Evolutionary conservation across 2,329 filamentous ascomycete genomes (phyloP).

Genomic region (Fusarium sp.): DNA sequence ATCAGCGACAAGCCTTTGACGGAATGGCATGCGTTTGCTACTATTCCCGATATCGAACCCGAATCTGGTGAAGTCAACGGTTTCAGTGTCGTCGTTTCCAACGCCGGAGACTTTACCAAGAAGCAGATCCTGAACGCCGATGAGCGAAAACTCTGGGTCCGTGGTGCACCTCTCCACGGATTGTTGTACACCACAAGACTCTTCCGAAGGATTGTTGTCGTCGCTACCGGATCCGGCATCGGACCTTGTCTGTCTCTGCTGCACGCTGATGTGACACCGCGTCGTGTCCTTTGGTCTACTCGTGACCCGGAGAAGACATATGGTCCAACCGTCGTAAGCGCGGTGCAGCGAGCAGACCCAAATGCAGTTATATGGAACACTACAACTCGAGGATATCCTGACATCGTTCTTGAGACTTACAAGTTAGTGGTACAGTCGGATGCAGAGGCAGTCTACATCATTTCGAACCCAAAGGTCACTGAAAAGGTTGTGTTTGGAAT

Average conservation of each 20-base stretch:
- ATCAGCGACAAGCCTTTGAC: constrained; percentile 27
- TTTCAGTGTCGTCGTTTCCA: constrained; percentile 22
- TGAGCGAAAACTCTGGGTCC: constrained; percentile 17
- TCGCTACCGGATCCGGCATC: constrained; percentile 16
- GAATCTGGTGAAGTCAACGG: constrained; percentile 21
- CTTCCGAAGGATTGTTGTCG: constrained; percentile 12
- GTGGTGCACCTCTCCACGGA: constrained; percentile 18
- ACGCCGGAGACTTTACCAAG: constrained; percentile 19
- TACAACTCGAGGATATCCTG: constrained; percentile 15
- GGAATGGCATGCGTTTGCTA: constrained; percentile 24
- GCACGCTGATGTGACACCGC: constrained; percentile 12
- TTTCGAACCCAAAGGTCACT: constrained; percentile 21
- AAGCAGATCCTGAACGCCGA: constrained; percentile 21
- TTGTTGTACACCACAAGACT: constrained; percentile 16
- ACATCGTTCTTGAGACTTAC: constrained; percentile 22
- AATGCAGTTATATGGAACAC: constrained; percentile 25
- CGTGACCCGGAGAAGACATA: constrained; percentile 24
- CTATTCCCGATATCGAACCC: constrained; percentile 17
- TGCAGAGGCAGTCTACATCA: constrained; percentile 22
- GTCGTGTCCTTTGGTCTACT: constrained; percentile 18
- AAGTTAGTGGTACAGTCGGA: constrained; percentile 21
- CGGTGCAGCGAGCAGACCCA: constrained; percentile 17
- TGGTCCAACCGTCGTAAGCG: constrained; percentile 1
- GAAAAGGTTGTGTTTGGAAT: constrained; percentile 23
- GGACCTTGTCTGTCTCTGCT: constrained; percentile 18